Conservation (phyloP, 2,329 filamentous ascomycete genomes). For the Cytospora paraplurivora region DNA sequence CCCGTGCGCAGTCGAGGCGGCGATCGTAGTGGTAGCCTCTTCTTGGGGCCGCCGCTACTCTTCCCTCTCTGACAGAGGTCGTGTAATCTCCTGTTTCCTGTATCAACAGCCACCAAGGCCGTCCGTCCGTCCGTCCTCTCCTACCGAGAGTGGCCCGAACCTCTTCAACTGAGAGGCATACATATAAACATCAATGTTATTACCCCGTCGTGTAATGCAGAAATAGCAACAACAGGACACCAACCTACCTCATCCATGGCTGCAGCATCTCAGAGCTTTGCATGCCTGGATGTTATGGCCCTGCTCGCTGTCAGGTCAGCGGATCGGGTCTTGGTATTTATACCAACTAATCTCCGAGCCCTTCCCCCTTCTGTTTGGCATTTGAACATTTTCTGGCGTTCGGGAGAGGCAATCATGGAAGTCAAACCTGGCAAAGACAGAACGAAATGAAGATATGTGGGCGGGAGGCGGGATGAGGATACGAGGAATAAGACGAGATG, state of each 20-base stretch:
- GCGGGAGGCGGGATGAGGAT: slow-evolving; percentile 8
- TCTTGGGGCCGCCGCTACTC: slow-evolving; percentile 12
- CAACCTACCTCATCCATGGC: slow-evolving; percentile 1
- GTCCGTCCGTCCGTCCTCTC: slow-evolving; percentile 27
- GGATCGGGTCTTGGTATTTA: slow-evolving; percentile 15
- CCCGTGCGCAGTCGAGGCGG: slow-evolving; percentile 26
- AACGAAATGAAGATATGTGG: slow-evolving; percentile 3
- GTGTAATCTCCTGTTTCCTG: slow-evolving; percentile 25
- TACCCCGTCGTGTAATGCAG: slow-evolving; percentile 11
- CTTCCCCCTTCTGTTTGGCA: slow-evolving; percentile 1
- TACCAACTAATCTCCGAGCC: slow-evolving; percentile 22
- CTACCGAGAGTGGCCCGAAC: slow-evolving; percentile 27
- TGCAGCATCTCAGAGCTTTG: slow-evolving; percentile 11
- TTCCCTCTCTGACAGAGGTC: slow-evolving; percentile 1
- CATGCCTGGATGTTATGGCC: slow-evolving; percentile 13
- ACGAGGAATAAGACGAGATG: slow-evolving; percentile 14
- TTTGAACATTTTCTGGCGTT: slow-evolving; percentile 21
- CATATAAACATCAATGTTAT: slow-evolving; percentile 19
- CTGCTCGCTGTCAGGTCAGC: slow-evolving; percentile 13
- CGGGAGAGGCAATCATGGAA: slow-evolving; percentile 6
- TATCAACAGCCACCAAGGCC: slow-evolving; percentile 21
- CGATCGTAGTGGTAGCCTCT: slow-evolving; percentile 15
- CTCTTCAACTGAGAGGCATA: slow-evolving; percentile 24
- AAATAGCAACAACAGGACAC: neutral
- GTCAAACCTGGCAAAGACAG: neutral